Evolutionary conservation across 208 protist genomes (phyloP), one percentile per base, ranked within the genome.

Genomic region (Trypanosoma conorhini): DNA sequence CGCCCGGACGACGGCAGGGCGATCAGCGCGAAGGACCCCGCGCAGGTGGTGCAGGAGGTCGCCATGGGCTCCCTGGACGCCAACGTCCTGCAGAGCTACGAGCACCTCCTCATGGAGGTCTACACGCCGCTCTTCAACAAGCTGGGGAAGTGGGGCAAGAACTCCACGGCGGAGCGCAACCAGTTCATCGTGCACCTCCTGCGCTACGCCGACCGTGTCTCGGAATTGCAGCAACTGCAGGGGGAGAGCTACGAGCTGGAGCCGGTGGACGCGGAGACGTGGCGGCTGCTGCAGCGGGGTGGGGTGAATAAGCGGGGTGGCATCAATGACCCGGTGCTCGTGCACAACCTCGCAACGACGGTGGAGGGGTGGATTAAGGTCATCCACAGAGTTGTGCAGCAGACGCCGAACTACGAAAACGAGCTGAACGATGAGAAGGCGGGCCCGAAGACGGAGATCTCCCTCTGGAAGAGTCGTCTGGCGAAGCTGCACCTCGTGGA

Each of bases 381-480:
- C 12, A 81, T 96, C 3, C 76, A 88, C 62, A 79, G 66, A 26
- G 87, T 93, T 17, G 86, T 97, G 24, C 65, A 57, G 26, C 77
- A 92, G 42, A 67, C 74, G 74, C 91, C 91, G 30, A 96, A 95
- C 78, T 95, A 96, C 75, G 91, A 96, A 73, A 86, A 85, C 40
- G 89, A 97, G 80, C 82, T 96, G 61, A 82, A 85, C 60, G 88
- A 97, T 72, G 94, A 97, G 76, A 80, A 81, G 40, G 80, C 91
- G 1, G 97, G 97, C 0, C 97, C 97, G 28, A 92, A 94, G 71
- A 95, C 97, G 54, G 97, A 99, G 85, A 91, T 98, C 63, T 88
- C 98, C 67, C 73, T 93, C 31, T 99, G 98, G 97, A 96, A 97
- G 69, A 91, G 72, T 33, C 92, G 97, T 26, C 90, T 97, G 55